Evolutionary conservation across 1,284 basidiomycete species (phyloP), one percentile per base, ranked within the genome.

Genomic region (Papiliotrema nemorosa): DNA sequence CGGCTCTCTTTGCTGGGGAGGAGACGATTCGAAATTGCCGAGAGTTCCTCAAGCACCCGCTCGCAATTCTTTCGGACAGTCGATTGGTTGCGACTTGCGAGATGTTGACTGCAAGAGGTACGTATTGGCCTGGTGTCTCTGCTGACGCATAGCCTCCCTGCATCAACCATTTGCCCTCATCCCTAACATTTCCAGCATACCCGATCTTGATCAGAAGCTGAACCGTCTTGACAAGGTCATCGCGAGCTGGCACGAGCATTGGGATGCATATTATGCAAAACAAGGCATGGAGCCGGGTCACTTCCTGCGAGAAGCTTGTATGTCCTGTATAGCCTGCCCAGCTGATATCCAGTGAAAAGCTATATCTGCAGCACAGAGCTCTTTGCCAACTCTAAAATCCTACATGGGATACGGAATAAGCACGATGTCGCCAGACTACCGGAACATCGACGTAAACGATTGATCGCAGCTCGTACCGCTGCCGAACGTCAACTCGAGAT

Each of bases 61-160:
- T 93, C 16, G 81, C 88, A 5, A 86, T 92, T 54, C 85, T 87
- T 60, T 89, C 90, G 58, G 91, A 96, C 65, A 89, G 87, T 82
- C 84, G 91, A 40, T 82, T 96, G 21, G 88, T 94, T 16, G 88
- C 89, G 3, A 90, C 88, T 1, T 87, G 69, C 55, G 70, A 74
- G 52, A 56, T 69, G 26, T 59, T 73, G 24, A 58, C 64, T 5
- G 52, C 60, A 4, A 54, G 72, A 49, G 53, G 66, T 72, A 24
- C 51, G 69, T 53, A 16, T 52, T 2, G 41, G 45, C 1, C 44
- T 51, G 10, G 27, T 50, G 22, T 12, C 10, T 20, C 47, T 54
- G 44, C 57, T 42, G n/a, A n/a, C n/a, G n/a, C 40, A 24, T 43
- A 68, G 62, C 65, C 26, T 55, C 63, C 2, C 53, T 72, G 27